Evolutionary conservation across 345 rosid genomes (phyloP).

Genomic region (Geranium brycei): DNA sequence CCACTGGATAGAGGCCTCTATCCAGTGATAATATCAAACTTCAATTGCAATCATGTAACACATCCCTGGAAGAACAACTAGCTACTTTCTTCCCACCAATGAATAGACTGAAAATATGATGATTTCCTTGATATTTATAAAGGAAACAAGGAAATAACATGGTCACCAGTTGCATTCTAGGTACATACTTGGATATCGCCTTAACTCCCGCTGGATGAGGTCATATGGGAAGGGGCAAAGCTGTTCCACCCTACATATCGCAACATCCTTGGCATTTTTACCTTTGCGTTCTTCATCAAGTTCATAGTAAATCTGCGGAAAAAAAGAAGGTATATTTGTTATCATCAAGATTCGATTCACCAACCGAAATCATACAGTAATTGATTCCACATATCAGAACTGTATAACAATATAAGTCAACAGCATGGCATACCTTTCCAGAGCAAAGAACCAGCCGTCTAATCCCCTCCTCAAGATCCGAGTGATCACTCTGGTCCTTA

Average conservation of each 20-base stretch:
- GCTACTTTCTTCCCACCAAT: too few relatives aligned
- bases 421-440: conserved; percentile 40
- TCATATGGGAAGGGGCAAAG: conserved; percentile 74
- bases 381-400: neutral
- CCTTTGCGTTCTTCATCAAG: conserved; percentile 57
- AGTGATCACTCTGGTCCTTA: conserved; percentile 61
- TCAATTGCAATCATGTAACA: too few relatives aligned
- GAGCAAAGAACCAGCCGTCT: conserved; percentile 71
- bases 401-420: neutral
- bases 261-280: conserved; percentile 38
- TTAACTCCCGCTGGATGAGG: conserved; percentile 61
- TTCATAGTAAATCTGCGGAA: conserved; percentile 49
- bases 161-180: neutral
- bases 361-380: too few relatives aligned
- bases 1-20: too few relatives aligned
- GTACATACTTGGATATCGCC: neutral
- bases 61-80: too few relatives aligned
- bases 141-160: too few relatives aligned
- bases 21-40: too few relatives aligned
- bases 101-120: too few relatives aligned
- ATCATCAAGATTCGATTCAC: too few relatives aligned
- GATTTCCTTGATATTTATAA: too few relatives aligned
- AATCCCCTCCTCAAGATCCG: conserved; percentile 61
- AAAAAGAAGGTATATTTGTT: neutral
- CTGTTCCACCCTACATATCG: conserved; percentile 76